phyloP scores from a whole-genome alignment of 352 stramenopile genomes.

The Pythium aquatile region DNA sequence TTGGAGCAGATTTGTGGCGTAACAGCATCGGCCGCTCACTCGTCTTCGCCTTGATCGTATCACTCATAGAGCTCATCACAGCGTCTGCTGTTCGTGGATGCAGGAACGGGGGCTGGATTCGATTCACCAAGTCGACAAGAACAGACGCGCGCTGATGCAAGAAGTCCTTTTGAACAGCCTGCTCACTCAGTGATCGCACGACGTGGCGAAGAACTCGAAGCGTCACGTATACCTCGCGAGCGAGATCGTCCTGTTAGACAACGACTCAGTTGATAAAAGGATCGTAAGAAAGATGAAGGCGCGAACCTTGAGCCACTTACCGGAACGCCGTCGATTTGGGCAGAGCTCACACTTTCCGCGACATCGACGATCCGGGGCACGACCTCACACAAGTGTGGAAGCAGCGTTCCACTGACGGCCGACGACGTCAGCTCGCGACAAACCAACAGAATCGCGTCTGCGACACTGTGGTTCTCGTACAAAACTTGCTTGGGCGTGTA shows the following conservation, averaged over 20 bases:
- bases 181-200: conserved; percentile 54
- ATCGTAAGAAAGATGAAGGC: conserved; percentile 16
- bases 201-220: conserved; percentile 63
- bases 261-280: not conserved
- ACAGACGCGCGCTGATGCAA: conserved; percentile 37
- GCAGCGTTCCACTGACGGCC: conserved; percentile 40
- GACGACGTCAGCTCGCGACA: conserved; percentile 59
- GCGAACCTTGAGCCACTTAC: conserved; percentile 31
- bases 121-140: conserved; percentile 53
- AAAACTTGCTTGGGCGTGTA: conserved; percentile 57
- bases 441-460: conserved; percentile 59
- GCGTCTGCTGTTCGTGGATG: conserved; percentile 56
- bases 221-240: conserved; percentile 69
- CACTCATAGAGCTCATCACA: conserved; percentile 45
- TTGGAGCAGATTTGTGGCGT: conserved; percentile 17
- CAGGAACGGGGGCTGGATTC: conserved; percentile 63
- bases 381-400: conserved; percentile 33
- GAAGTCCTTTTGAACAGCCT: conserved; percentile 45
- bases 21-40: conserved; percentile 6
- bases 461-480: conserved; percentile 67
- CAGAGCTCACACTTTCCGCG: conserved; percentile 61
- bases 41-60: conserved; percentile 4
- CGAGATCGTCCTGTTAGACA: conserved; percentile 53
- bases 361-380: conserved; percentile 55
- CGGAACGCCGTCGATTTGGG: conserved; percentile 64